These are phyloP conservation scores for Heracleum sosnowskyi DNA, from an alignment of 129 eudicot species.

Conservation along the genomic window DNA sequence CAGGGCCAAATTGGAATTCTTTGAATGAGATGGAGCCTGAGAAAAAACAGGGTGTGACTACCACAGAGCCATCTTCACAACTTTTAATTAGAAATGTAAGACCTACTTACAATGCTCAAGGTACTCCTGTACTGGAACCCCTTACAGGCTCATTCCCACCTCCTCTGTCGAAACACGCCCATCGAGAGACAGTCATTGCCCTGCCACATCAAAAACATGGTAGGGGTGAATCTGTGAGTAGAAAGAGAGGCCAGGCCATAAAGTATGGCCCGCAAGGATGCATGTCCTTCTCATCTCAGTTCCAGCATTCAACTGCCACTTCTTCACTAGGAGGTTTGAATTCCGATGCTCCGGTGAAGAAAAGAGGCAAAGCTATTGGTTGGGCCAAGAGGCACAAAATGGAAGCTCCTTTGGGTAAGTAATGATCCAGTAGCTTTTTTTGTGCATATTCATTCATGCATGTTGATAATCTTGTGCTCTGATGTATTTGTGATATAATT, in stretches of 20 bases:
- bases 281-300: slow-evolving; percentile 24
- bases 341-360: not conserved
- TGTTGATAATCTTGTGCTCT: not conserved
- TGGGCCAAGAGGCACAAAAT: not conserved
- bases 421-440: not conserved
- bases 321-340: not conserved
- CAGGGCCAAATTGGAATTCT: not conserved
- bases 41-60: not conserved
- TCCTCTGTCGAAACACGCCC: not conserved
- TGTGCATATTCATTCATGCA: not conserved
- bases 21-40: not conserved
- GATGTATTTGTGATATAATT: not conserved
- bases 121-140: not conserved
- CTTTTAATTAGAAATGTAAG: not conserved
- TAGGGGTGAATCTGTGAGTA: slow-evolving; percentile 27
- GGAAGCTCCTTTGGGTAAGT: not conserved
- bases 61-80: not conserved
- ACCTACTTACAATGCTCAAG: not conserved
- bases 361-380: not conserved
- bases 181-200: not conserved
- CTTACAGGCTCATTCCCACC: not conserved
- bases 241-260: slow-evolving; percentile 68
- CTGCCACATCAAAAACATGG: not conserved
- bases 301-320: not conserved
- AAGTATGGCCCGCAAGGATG: slow-evolving; percentile 36